Base-by-base conservation (phyloP, 1,139 yeast genomes). In the Sugiyamaella sp. region DNA sequence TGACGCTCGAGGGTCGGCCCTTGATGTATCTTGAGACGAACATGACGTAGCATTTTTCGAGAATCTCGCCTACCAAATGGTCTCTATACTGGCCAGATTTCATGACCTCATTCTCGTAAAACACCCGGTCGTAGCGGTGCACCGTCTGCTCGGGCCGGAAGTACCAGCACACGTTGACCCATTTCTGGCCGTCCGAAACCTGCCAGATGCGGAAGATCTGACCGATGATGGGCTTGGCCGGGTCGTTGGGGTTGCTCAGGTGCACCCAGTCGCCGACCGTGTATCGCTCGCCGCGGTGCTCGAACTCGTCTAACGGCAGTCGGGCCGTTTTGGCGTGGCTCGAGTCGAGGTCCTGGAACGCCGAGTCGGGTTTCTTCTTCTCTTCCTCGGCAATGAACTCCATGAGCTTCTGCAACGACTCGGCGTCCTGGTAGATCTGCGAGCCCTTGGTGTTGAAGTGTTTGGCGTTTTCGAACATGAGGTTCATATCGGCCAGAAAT, bases 71-170 rank as follows among this genome's bases (percentile, higher is more conserved):
- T 2, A 89, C 89, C 54, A 84, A 74, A 70, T 93, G 99, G 69
- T 93, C 98, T 67, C 98, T 82, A 73, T 93, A 93, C 73, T 91
- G 98, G 46, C 97, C 97, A 0, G 97, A 87, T 71, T 93, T 93
- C 70, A 95, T 89, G 32, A 93, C 98, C 72, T 93, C 99, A 66
- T 93, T 90, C 63, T 86, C 89, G 70, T 87, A 89, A 69, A 95
- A 93, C 55, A 90, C 74, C 66, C 96, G 78, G 71, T 93, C 98
- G 52, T 79, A 86, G 62, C 95, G 81, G 71, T 93, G 99, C 46
- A 95, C 95, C 0, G 99, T 93, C 76, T 95, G 98, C 70, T 93
- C 98, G 0, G 99, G 97, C 58, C 98, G 83, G 66, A 89, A 87
- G 72, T 91, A 93, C 99, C 99, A 93, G 74, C 99, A 93, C 38